A percentile compares a stretch with the other conserved stretches of the same genome.
These are phyloP conservation scores for Magnolia sinica DNA, from an alignment of 164 flowering plant species.

Conservation along the genomic window DNA sequence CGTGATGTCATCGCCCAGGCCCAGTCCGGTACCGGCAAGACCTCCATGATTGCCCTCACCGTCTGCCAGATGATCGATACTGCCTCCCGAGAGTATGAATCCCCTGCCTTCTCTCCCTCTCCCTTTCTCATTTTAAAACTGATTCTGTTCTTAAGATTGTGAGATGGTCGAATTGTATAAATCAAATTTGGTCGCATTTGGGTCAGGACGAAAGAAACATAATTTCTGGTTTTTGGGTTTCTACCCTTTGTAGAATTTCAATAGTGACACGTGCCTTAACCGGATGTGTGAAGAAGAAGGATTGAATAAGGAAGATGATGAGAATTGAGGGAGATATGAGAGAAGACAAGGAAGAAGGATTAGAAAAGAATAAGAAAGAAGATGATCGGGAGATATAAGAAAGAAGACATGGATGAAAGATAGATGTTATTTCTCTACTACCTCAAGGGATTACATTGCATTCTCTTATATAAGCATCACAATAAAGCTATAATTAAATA, in stretches of 20 bases:
- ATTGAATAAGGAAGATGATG: too few species aligned
- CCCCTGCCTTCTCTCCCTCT: background rate
- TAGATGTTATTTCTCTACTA: too few species aligned
- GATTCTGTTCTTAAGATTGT: background rate
- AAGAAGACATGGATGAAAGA: too few species aligned
- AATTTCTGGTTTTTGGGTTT: background rate
- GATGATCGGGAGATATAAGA: too few species aligned
- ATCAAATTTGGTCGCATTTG: background rate
- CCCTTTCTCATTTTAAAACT: background rate
- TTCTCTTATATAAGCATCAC: too few species aligned
- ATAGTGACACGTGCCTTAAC: too few species aligned
- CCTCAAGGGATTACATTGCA: too few species aligned
- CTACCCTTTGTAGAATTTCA: background rate
- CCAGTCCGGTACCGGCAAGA: conserved; percentile 92
- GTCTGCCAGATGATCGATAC: conserved; percentile 88
- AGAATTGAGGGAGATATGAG: too few species aligned
- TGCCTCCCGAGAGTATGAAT: conserved; percentile 52
- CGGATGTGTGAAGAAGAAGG: too few species aligned
- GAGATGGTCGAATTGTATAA: background rate
- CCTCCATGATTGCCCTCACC: conserved; percentile 93
- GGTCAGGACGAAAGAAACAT: background rate
- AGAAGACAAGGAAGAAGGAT: too few species aligned
- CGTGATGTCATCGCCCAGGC: conserved; percentile 97
- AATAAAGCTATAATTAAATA: too few species aligned
- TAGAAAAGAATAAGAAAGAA: too few species aligned